Evolutionary conservation across 2,329 filamentous ascomycete species (phyloP).

Genomic region (Cladophialophora chaetospira): DNA sequence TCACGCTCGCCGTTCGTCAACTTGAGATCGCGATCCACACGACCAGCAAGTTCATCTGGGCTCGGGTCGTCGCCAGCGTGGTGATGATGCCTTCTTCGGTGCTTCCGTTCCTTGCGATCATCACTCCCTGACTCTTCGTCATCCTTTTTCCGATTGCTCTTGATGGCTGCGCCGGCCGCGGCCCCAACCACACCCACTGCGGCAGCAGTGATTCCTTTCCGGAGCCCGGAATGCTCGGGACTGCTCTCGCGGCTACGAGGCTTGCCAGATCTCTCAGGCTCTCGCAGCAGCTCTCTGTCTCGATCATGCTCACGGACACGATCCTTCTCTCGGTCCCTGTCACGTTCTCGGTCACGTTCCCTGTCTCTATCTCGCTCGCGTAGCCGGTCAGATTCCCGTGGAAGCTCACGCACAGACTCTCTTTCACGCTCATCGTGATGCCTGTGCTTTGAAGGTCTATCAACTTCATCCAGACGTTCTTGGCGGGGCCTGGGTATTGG

Average conservation of each 20-base stretch:
- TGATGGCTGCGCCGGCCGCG: constrained; percentile 23
- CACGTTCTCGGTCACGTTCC: constrained; percentile 24
- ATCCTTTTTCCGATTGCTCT: constrained; percentile 22
- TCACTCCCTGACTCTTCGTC: constrained; percentile 31
- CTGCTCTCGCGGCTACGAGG: constrained; percentile 30
- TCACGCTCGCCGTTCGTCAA: constrained; percentile 21
- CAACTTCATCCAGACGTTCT: constrained; percentile 27
- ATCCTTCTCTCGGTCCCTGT: constrained; percentile 24
- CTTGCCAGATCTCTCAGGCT: constrained; percentile 21
- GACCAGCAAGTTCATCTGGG: constrained; percentile 21
- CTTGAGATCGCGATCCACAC: constrained; percentile 23
- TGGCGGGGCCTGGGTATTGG: constrained; percentile 15
- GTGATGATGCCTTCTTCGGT: constrained; percentile 25
- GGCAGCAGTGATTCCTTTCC: constrained; percentile 29
- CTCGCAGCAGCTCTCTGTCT: constrained; percentile 21
- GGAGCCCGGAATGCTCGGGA: constrained; percentile 28
- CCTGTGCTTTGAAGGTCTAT: constrained; percentile 16
- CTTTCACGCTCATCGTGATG: constrained; percentile 27
- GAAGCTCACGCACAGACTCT: constrained; percentile 10
- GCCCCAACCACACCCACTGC: constrained; percentile 28
- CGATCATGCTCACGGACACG: constrained; percentile 23
- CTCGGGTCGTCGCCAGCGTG: constrained; percentile 20
- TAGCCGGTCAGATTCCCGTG: constrained; percentile 25
- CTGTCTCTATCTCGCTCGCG: constrained; percentile 25
- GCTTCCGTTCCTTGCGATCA: constrained; percentile 26